These are phyloP conservation scores for Vigna reflexopilosa DNA, from an alignment of 306 rosid genomes.

Conservation along the genomic window DNA sequence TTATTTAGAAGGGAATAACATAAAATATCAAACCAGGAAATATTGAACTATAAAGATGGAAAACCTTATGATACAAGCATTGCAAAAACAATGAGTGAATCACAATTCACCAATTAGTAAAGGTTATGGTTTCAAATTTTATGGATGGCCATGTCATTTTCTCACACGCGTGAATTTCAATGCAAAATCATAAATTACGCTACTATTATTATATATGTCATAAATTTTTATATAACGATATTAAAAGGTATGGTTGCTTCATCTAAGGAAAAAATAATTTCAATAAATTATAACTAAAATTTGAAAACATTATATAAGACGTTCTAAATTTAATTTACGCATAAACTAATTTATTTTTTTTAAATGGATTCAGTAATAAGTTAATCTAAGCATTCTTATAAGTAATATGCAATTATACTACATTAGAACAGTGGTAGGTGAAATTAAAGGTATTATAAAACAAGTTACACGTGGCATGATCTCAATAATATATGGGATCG, in stretches of 20 bases:
- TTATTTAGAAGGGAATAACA: too few relatives aligned
- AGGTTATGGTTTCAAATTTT: constrained; percentile 28
- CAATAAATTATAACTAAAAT: too few relatives aligned
- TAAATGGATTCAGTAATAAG: too few relatives aligned
- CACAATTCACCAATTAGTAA: not conserved
- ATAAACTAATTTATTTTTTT: too few relatives aligned
- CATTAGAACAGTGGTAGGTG: not conserved
- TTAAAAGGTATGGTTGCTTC: too few relatives aligned
- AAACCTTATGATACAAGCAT: not conserved
- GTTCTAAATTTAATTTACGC: not conserved
- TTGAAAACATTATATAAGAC: too few relatives aligned
- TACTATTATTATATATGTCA: not conserved
- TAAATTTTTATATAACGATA: too few relatives aligned
- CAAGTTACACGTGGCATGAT: constrained; percentile 47
- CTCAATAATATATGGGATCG: constrained; percentile 36
- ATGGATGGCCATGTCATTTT: constrained; percentile 22
- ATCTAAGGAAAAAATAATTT: too few relatives aligned
- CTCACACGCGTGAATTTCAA: constrained; percentile 30
- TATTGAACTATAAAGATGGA: not conserved
- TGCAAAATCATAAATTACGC: constrained; percentile 15
- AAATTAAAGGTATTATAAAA: constrained; percentile 1
- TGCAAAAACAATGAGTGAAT: not conserved
- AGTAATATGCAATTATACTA: too few relatives aligned
- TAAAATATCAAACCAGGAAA: too few relatives aligned
- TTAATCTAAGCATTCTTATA: too few relatives aligned